phyloP scores from a whole-genome alignment of 371 early-diverging fungal species.

The Phascolomyces articulosus region DNA sequence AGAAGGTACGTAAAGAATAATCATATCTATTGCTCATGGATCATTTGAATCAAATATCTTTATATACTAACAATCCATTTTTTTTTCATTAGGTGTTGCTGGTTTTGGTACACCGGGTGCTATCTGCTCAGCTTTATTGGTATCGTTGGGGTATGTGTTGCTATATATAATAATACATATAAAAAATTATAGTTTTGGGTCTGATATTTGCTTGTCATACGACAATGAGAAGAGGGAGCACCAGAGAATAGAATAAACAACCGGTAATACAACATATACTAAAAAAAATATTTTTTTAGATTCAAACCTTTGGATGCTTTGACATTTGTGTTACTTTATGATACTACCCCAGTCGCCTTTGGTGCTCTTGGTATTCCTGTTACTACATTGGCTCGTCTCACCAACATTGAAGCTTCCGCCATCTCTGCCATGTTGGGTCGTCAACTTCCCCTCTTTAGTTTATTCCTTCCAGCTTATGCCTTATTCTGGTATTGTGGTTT shows the following conservation, averaged over 20 bases:
- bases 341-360: slow-evolving; percentile 51
- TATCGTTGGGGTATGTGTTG: slow-evolving; percentile 45
- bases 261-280: too few species aligned
- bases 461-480: slow-evolving; percentile 47
- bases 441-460: slow-evolving; percentile 46
- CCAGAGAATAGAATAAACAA: too few species aligned
- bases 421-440: slow-evolving; percentile 55
- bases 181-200: too few species aligned
- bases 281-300: slow-evolving; percentile 12
- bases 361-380: slow-evolving; percentile 53
- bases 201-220: too few species aligned
- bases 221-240: too few species aligned
- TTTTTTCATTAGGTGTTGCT: slow-evolving; percentile 36
- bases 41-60: neutral
- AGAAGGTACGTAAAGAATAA: too few species aligned
- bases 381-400: slow-evolving; percentile 49
- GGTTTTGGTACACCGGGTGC: slow-evolving; percentile 59
- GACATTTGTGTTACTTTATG: slow-evolving; percentile 43
- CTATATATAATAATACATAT: too few species aligned
- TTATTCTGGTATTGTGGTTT: slow-evolving; percentile 41
- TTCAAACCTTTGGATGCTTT: slow-evolving; percentile 52
- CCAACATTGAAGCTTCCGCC: slow-evolving; percentile 36
- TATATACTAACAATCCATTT: neutral
- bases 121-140: slow-evolving; percentile 53
- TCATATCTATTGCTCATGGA: too few species aligned